These are phyloP conservation scores for Sodiomyces alkalinus DNA, from an alignment of 2,329 filamentous ascomycete genomes.

Conservation along the genomic window DNA sequence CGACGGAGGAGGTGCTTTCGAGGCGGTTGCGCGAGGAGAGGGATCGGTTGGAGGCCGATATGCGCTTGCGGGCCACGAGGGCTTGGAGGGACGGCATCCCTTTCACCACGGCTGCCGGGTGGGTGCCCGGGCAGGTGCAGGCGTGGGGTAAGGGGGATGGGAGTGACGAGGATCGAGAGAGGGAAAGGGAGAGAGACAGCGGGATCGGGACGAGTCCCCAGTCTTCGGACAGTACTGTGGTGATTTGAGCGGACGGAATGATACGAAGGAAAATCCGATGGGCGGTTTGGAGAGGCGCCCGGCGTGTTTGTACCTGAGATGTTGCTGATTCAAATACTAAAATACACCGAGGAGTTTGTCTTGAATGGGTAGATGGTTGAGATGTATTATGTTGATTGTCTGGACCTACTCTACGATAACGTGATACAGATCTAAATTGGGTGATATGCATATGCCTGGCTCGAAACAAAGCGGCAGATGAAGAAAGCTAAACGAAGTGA, in stretches of 20 bases:
- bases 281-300: too few species aligned
- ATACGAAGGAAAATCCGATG: too few species aligned
- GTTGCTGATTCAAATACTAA: too few species aligned
- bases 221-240: conserved; percentile 3
- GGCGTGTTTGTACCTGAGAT: too few species aligned
- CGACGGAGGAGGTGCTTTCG: conserved; percentile 7
- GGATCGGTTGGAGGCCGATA: conserved; percentile 3
- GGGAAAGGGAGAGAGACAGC: conserved; percentile 6
- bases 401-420: too few species aligned
- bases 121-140: background rate
- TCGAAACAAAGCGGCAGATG: too few species aligned
- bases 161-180: background rate
- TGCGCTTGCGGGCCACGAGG: conserved; percentile 2
- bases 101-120: background rate
- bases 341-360: too few species aligned
- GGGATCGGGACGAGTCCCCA: conserved; percentile 5
- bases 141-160: background rate
- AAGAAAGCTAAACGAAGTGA: too few species aligned
- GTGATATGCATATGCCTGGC: too few species aligned
- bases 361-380: too few species aligned
- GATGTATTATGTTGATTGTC: too few species aligned
- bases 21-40: conserved; percentile 6
- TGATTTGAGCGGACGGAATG: background rate
- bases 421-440: too few species aligned
- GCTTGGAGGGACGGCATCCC: conserved; percentile 1